A percentile compares a stretch with the other conserved stretches of the same genome.
Evolutionary conservation across 305 asterid species (phyloP).

Genomic region (Solanum hybrid): DNA sequence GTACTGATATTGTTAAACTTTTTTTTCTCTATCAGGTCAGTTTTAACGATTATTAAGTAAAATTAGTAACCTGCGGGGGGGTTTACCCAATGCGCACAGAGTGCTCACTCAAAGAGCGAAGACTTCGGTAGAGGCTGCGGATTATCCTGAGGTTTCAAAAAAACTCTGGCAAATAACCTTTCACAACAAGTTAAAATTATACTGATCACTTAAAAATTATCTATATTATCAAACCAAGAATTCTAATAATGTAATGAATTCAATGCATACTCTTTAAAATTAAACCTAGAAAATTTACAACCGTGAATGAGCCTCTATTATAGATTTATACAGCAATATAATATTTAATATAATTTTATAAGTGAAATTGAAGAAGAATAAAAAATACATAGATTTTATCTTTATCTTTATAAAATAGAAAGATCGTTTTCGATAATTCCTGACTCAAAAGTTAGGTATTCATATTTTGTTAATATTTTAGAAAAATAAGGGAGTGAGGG

Average conservation of each 20-base stretch:
- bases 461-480: slow-evolving; percentile 9
- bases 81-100: background rate
- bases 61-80: background rate
- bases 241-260: background rate
- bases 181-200: background rate
- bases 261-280: background rate
- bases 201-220: background rate
- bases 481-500: slow-evolving; percentile 26
- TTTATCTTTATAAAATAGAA: too few relatives aligned
- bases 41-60: background rate
- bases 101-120: background rate
- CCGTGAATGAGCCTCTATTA: background rate
- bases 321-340: background rate
- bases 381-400: background rate
- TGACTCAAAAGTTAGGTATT: background rate
- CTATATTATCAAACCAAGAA: background rate
- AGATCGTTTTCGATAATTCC: background rate
- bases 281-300: background rate
- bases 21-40: background rate
- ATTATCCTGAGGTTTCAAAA: background rate
- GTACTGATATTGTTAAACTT: background rate
- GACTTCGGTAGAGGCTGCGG: background rate
- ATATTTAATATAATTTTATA: background rate
- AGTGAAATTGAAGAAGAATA: background rate
- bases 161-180: background rate